Conservation (phyloP, 257 asterid genomes). For the Ocimum tenuiflorum region DNA sequence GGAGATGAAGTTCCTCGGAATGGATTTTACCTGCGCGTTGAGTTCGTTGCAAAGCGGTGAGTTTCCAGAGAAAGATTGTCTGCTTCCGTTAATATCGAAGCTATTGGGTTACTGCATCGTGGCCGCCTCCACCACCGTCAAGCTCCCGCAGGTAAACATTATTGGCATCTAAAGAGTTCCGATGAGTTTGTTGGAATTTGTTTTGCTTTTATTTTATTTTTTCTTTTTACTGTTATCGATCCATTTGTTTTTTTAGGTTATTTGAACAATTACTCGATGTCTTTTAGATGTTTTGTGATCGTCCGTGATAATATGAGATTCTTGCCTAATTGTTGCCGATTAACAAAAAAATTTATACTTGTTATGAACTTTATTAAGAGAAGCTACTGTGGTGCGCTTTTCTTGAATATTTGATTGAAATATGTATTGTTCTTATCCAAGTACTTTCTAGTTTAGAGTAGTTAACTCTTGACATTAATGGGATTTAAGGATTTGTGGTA, state of each 20-base stretch:
- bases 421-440: too few relatives aligned
- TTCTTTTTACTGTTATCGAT: constrained; percentile 6
- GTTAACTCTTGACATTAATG: too few relatives aligned
- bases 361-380: too few relatives aligned
- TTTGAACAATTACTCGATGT: too few relatives aligned
- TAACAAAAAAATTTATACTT: too few relatives aligned
- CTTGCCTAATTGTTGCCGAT: too few relatives aligned
- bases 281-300: too few relatives aligned
- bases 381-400: too few relatives aligned
- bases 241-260: not conserved
- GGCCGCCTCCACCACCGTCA: constrained; percentile 94
- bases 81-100: constrained; percentile 86
- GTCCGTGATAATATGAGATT: too few relatives aligned
- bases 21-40: constrained; percentile 86
- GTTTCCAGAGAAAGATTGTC: constrained; percentile 84
- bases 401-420: too few relatives aligned
- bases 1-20: constrained; percentile 68
- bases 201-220: not conserved
- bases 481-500: too few relatives aligned
- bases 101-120: constrained; percentile 87
- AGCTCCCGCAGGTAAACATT: constrained; percentile 73
- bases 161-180: not conserved
- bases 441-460: too few relatives aligned
- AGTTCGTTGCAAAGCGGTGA: constrained; percentile 65
- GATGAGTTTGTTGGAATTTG: not conserved